Percentiles rank a stretch among this genome's conserved stretches.
Evolutionary conservation across 805 yeast species (phyloP).

Genomic region (Tetrapisispora taiwanensis): DNA sequence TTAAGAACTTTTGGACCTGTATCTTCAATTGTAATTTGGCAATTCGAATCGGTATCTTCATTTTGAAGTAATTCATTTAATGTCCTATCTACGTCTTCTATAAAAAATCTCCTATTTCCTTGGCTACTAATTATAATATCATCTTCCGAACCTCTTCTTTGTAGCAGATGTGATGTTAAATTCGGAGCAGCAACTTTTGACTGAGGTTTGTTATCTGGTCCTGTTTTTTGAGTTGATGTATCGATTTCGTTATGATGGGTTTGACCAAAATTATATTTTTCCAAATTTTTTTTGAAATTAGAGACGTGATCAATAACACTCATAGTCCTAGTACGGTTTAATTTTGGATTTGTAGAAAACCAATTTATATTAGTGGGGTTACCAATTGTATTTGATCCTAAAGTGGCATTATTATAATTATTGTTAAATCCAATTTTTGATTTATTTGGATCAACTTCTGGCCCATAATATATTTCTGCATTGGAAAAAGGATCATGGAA

Average conservation of each 20-base stretch:
- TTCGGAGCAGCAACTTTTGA: background rate
- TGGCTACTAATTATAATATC: slow-evolving; percentile 32
- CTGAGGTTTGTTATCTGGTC: background rate
- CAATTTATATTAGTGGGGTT: background rate
- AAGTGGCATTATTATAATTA: slow-evolving; percentile 18
- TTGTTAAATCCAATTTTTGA: slow-evolving; percentile 14
- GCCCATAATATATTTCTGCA: slow-evolving; percentile 66
- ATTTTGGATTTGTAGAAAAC: slow-evolving; percentile 10
- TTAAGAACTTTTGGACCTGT: slow-evolving; percentile 73
- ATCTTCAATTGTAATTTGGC: slow-evolving; percentile 79
- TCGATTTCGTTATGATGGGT: background rate
- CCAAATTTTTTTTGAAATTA: slow-evolving; percentile 9
- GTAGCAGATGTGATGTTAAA: slow-evolving; percentile 15
- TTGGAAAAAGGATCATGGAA: slow-evolving; percentile 50
- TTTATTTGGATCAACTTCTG: slow-evolving; percentile 45
- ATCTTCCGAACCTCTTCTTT: slow-evolving; percentile 48
- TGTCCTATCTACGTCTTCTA: slow-evolving; percentile 66
- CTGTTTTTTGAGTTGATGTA: no score
- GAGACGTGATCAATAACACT: slow-evolving; percentile 34
- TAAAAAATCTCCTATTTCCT: slow-evolving; percentile 44
- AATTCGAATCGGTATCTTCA: slow-evolving; percentile 80
- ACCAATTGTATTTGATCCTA: background rate
- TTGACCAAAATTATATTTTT: background rate
- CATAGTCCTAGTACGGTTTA: slow-evolving; percentile 49
- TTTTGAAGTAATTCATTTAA: slow-evolving; percentile 54